Evolutionary conservation across 2,329 filamentous ascomycete genomes (phyloP), one percentile per base, ranked within the genome.

Genomic region (Chaetomium olivaceum): DNA sequence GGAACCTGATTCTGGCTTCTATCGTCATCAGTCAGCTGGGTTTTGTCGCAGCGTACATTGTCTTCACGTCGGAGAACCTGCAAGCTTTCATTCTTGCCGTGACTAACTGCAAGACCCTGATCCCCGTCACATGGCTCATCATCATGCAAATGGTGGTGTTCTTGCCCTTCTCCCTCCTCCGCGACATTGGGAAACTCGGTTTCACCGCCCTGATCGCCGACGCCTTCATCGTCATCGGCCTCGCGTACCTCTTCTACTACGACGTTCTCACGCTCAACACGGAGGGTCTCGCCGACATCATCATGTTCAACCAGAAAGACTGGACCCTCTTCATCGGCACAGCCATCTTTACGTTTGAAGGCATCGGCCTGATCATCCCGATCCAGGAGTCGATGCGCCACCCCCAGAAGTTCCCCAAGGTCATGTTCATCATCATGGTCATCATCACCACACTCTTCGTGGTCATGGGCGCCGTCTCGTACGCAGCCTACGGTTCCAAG

Each of bases 301-400:
- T 91, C 71, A 85, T 90, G 74, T 98, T 99, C 84, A 99, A 99
- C 80, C 79, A 89, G 50, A 87, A 90, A 67, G 90, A 93, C 76
- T 99, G 96, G 95, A 97, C 95, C 0, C 85, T 99, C 4, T 98
- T 99, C 77, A 99, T 99, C 73, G 96, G 95, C 68, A 99, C 96
- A 0, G 95, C 96, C 31, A 98, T 99, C 76, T 99, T 99, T 80
- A 98, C 95, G 0, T 99, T 98, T 75, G 95, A 99, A 76, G 95
- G 95, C 31, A 96, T 99, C 67, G 96, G 95, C 14, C 87, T 99
- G 58, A 96, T 99, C 77, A 97, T 99, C 68, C 95, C 96, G 0
- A 97, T 99, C 67, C 96, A 99, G 78, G 93, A 96, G 74, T 96
- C 93, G 25, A 99, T 99, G 95, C 91, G 89, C 75, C 84, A 93